Evolutionary conservation across 208 protist genomes (phyloP).

Genomic region (Crithidia brevicula): DNA sequence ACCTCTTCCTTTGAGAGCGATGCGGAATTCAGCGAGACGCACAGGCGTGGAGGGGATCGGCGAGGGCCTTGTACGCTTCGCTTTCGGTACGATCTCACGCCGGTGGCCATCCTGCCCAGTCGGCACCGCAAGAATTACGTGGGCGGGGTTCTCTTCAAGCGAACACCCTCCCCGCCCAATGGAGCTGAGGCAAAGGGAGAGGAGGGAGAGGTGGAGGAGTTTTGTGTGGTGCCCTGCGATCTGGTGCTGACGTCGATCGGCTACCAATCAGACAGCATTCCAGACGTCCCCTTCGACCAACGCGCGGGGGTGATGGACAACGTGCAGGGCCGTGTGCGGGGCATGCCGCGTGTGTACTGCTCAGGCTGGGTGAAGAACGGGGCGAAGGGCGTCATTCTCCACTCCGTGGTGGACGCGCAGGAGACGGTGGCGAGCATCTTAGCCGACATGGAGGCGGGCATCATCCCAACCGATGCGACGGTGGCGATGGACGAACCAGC

Average conservation of each 20-base stretch:
- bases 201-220: conserved; percentile 17
- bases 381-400: conserved; percentile 89
- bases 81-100: conserved; percentile 77
- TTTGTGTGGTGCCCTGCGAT: conserved; percentile 81
- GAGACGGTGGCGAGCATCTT: conserved; percentile 69
- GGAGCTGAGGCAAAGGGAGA: background rate
- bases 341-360: conserved; percentile 84
- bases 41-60: no score
- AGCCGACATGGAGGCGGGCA: conserved; percentile 55
- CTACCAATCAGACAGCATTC: conserved; percentile 56
- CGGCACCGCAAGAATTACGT: conserved; percentile 51
- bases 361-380: conserved; percentile 94
- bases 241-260: conserved; percentile 89
- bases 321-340: conserved; percentile 66
- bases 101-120: conserved; percentile 67
- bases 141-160: conserved; percentile 76
- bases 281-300: conserved; percentile 82
- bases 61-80: conserved; percentile 65
- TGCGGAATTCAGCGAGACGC: background rate
- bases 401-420: conserved; percentile 79
- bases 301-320: conserved; percentile 70
- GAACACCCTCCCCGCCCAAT: background rate
- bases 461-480: conserved; percentile 45
- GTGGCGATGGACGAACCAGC: conserved; percentile 11
- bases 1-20: background rate